Percentiles rank a stretch among this genome's conserved stretches.
Evolutionary conservation across 2,329 filamentous ascomycete genomes (phyloP).

Genomic region (Aciculosporium take): DNA sequence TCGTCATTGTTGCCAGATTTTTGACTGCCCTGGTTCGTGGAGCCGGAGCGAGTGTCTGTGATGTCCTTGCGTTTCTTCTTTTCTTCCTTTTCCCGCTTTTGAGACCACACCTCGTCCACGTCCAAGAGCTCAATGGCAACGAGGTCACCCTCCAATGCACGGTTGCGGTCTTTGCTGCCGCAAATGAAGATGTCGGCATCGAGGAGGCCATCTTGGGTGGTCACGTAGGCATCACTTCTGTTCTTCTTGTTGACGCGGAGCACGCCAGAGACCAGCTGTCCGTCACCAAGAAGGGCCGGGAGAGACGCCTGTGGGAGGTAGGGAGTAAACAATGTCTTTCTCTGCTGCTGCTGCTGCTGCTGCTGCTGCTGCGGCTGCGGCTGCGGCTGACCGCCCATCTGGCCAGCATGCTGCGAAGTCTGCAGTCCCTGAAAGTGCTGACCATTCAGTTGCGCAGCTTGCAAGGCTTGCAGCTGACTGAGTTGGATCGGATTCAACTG

Average conservation of each 20-base stretch:
- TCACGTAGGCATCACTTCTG: constrained; percentile 93
- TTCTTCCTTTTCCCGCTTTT: constrained; percentile 98
- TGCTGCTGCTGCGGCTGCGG: constrained; percentile 35
- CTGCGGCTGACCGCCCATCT: constrained; percentile 38
- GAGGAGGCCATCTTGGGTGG: constrained; percentile 70
- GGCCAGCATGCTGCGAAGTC: constrained; percentile 59
- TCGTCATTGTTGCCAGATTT: constrained; percentile 48
- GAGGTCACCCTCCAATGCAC: constrained; percentile 87
- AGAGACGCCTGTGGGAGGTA: constrained; percentile 91
- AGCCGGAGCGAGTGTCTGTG: constrained; percentile 71
- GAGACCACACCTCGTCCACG: constrained; percentile 95
- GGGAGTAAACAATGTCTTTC: constrained; percentile 96
- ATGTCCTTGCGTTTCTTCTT: constrained; percentile 99
- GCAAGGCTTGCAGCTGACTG: constrained; percentile 79
- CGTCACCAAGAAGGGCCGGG: constrained; percentile 77
- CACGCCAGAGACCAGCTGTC: constrained; percentile 89
- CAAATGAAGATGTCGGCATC: constrained; percentile 99
- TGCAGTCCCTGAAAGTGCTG: constrained; percentile 57
- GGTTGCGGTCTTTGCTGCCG: constrained; percentile 96
- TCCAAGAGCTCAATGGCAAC: constrained; percentile 93
- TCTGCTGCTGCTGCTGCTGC: constrained; percentile 64
- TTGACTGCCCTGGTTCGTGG: constrained; percentile 57
- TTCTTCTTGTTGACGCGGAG: constrained; percentile 99
- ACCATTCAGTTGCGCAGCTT: constrained; percentile 71
- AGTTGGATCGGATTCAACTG: constrained; percentile 79